Base-by-base conservation (phyloP, 2,329 filamentous ascomycete genomes). In the Colletotrichum shisoi region DNA sequence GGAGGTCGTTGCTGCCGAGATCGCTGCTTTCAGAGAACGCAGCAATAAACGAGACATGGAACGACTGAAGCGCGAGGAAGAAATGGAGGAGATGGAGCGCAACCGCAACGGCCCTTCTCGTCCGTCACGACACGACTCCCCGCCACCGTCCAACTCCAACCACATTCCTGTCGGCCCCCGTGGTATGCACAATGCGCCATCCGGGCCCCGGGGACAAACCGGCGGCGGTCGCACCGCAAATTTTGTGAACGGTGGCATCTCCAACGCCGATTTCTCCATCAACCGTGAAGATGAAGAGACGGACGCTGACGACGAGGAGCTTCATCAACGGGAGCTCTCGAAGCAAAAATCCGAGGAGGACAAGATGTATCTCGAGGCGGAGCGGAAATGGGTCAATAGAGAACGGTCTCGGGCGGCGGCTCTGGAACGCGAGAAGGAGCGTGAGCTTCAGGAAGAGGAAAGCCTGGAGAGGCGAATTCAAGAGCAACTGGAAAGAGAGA, bases 1-100 rank as follows among this genome's bases (percentile, higher is more conserved):
- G 27, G 95, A 96, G 76, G 94, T 93, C 0, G 95, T 99, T 17
- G 92, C 95, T 0, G 90, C 90, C 64, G 96, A 99, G 76, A 99
- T 99, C 73, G 89, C 93, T 0, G 92, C 94, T 0, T 99, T 99
- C 82, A 87, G 95, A 71, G 95, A 99, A 71, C 87, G 94, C 21
- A 97, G 94, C 72, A 97, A 89, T 67, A 88, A 91, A 69, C 86
- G 94, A 45, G 95, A 99, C 75, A 81, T 96, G 74, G 95, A 99
- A 77, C 91, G 95, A 3, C 80, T 97, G 42, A 89, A 89, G 74
- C 85, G 90, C 51, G 95, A 99, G 77, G 95, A 99, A 76, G 94
- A 98, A 76, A 88, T 97, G 72, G 95, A 98, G 76, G 91, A 92
- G 63, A 85, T 89, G 76, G 94, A 98, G 77, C 61, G 93, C 49